Evolutionary conservation across 176 grass and related monocot genomes (phyloP), one percentile per base, ranked within the genome.

Genomic region (Hordeum marinum): DNA sequence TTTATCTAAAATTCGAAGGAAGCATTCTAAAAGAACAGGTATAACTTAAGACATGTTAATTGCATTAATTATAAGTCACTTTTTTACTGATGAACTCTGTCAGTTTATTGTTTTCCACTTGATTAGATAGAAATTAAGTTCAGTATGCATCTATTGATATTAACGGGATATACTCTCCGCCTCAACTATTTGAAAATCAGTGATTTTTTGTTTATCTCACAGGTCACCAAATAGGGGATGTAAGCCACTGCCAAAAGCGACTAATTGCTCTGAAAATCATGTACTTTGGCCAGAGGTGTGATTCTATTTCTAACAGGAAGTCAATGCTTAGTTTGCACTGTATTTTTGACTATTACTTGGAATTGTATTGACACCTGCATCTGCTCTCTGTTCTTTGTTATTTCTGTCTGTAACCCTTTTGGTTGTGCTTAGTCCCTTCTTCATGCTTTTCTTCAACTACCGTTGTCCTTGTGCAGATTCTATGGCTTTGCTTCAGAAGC

Each of bases 401-500:
- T n/a, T 81, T 85, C 23, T 73, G 9, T 23, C 5, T 84, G 9
- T 70, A 83, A 89, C 1, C 18, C 52, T 23, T 26, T 10, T 83
- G 14, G 75, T 54, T 37, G n/a, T 65, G 68, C 39, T 15, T 32
- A 76, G 13, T 64, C 26, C 54, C 54, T 63, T 71, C 52, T 36
- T 26, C 39, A 23, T 48, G 36, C 26, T 32, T 68, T 52, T 52
- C 12, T 88, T 27, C 60, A 37, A 25, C 3, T 27, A 54, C 73
- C 37, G 14, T 31, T 86, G 45, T 46, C 82, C 63, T 83, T 86
- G 10, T 90, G 59, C 83, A 98, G 95, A 88, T 98, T 91, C 68
- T 93, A 91, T 78, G 95, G 95, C 37, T 98, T 98, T 95, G 91
- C 95, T 90, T 98, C 95, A 15, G 93, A 95, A 88, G 95, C 89